A percentile compares a stretch with the other conserved stretches of the same genome.
Conservation (phyloP, 768 basidiomycete species). For the Auricularia auricula-judae region DNA sequence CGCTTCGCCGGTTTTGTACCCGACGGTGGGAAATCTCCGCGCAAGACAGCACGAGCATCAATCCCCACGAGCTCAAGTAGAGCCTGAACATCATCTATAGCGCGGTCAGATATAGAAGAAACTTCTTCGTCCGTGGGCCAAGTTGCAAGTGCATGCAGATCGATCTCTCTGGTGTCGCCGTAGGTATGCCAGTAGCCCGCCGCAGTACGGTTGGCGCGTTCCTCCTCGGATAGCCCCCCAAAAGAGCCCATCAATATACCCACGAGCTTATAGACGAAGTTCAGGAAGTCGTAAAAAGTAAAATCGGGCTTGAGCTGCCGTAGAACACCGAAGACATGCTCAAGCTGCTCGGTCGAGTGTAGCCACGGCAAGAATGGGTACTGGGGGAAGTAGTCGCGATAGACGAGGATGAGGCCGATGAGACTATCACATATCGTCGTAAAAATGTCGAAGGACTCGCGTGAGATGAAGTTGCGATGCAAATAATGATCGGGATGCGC, state of each 20-base stretch:
- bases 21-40: neutral
- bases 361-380: constrained; percentile 22
- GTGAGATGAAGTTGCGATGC: constrained; percentile 15
- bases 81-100: constrained; percentile 11
- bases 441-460: constrained; percentile 15
- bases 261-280: constrained; percentile 14
- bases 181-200: constrained; percentile 21
- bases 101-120: constrained; percentile 2
- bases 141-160: constrained; percentile 12
- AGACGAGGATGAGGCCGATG: constrained; percentile 12
- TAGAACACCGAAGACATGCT: constrained; percentile 20
- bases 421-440: constrained; percentile 14
- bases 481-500: constrained; percentile 10
- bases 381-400: constrained; percentile 8
- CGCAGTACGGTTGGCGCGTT: neutral
- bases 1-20: neutral
- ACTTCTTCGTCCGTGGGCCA: constrained; percentile 16
- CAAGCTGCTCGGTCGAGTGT: constrained; percentile 19
- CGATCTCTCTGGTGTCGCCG: constrained; percentile 12
- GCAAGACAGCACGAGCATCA: neutral
- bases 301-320: constrained; percentile 16
- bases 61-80: constrained; percentile 11
- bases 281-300: constrained; percentile 13
- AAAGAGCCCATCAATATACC: neutral
- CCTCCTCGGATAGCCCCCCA: neutral